Conservation (phyloP, 73 alveolate genomes). For the Paramecium primaurelia region DNA sequence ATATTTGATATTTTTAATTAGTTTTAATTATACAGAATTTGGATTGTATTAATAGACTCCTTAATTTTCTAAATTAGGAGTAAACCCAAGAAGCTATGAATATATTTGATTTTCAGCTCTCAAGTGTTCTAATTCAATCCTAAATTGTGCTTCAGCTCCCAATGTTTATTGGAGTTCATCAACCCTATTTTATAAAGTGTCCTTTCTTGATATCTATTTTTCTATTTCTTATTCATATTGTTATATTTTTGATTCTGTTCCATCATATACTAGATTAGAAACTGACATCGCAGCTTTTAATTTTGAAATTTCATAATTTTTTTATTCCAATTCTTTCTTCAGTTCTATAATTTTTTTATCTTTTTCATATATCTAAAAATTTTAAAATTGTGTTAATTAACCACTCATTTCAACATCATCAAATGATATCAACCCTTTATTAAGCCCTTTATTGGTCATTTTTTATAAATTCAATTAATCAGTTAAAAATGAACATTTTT, state of each 20-base stretch:
- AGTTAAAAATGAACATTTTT: background rate
- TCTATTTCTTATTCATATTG: background rate
- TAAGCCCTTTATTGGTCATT: background rate
- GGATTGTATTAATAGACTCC: background rate
- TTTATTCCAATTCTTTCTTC: background rate
- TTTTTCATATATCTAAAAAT: background rate
- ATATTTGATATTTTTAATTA: background rate
- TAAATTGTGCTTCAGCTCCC: background rate
- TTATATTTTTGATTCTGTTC: background rate
- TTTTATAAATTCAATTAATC: background rate
- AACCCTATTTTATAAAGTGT: background rate
- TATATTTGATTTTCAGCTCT: slow-evolving; percentile 30
- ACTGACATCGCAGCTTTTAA: background rate
- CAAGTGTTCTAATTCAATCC: slow-evolving; percentile 1
- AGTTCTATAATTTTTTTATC: background rate
- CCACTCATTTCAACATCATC: background rate
- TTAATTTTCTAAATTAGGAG: background rate
- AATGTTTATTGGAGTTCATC: background rate
- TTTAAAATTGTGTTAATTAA: background rate
- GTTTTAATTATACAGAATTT: background rate
- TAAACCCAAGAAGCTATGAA: background rate
- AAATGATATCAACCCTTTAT: background rate
- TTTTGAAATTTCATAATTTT: slow-evolving; percentile 5
- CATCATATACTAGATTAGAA: background rate
- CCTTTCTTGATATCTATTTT: background rate